Evolutionary conservation across 495 filamentous ascomycete species (phyloP), one percentile per base, ranked within the genome.

Genomic region (Entonaema liquescens): DNA sequence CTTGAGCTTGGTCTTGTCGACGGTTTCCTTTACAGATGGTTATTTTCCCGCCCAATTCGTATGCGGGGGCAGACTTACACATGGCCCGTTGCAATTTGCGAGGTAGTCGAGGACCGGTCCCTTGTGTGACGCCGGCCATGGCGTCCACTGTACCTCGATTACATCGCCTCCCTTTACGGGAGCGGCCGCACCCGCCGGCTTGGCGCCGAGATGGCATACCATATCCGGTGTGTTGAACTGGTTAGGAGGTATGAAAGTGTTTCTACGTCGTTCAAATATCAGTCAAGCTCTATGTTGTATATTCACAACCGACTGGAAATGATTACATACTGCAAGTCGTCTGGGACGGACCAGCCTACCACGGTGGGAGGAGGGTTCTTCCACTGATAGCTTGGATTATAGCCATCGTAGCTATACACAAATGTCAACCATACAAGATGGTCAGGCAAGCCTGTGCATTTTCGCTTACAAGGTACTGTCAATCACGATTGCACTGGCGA

Each of bases 41-140:
- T 35, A 53, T 38, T 53, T 1, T 9, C 11, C 11, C 5, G 11
- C 11, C 31, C 6, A 23, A 21, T 17, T 13, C 5, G 13, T 1
- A 19, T 40, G 35, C 38, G 17, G 36, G 36, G 23, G 17, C 7
- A 26, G 9, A 65, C 70, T 42, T 64, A 79, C 77, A 83, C 77
- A 84, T n/a, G 87, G 58, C 29, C 74, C 86, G 57, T 86, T 79
- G 79, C 90, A 92, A 68, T 89, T 86, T 67, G 90, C 90, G 54
- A 92, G 73, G 77, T 91, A 91, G 66, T 85, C 86, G 61, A 91
- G 83, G 62, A 91, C 86, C 5, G 88, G 88, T n/a, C 90, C 89
- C 70, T 88, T 83, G 72, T 89, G 88, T 38, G 78, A 81, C 11
- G 78, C 77, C 15, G 88, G 87, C 87, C 88, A 90, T 2, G 62